These are phyloP conservation scores for Hypoxylon crocopeplum DNA, from an alignment of 495 filamentous ascomycete genomes.

Conservation along the genomic window DNA sequence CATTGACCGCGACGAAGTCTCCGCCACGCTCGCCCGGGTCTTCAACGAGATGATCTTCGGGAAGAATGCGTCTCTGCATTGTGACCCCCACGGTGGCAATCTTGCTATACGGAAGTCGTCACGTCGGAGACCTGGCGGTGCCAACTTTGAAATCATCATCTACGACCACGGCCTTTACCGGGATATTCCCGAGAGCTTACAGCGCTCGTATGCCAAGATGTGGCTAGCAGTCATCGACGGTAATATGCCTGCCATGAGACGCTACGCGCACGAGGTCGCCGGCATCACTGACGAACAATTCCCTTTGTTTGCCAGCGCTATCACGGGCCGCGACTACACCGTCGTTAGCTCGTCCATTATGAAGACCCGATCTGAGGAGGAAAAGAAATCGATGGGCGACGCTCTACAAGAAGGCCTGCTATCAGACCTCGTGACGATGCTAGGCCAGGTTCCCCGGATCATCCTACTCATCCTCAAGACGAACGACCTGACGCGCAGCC, in stretches of 20 bases:
- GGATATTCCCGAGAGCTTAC: conserved; percentile 79
- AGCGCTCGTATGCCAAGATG: conserved; percentile 91
- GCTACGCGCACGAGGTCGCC: conserved; percentile 87
- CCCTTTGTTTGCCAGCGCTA: conserved; percentile 92
- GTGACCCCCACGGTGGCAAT: conserved; percentile 97
- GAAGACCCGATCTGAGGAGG: conserved; percentile 67
- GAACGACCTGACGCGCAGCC: conserved; percentile 92
- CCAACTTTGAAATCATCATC: conserved; percentile 96
- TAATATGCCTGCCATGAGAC: conserved; percentile 82
- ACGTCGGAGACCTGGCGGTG: conserved; percentile 53
- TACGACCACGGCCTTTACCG: conserved; percentile 98
- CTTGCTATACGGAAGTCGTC: conserved; percentile 85
- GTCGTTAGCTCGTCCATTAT: conserved; percentile 69
- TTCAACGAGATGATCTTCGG: conserved; percentile 99
- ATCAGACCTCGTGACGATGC: conserved; percentile 83
- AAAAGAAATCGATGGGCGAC: conserved; percentile 81
- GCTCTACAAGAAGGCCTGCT: conserved; percentile 89
- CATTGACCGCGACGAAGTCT: conserved; percentile 96
- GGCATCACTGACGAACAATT: conserved; percentile 92
- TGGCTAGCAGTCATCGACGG: conserved; percentile 96
- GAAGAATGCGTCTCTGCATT: conserved; percentile 86
- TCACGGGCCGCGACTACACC: conserved; percentile 90
- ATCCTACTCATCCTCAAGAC: conserved; percentile 97
- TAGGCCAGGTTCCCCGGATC: conserved; percentile 87
- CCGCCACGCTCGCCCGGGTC: conserved; percentile 85